Evolutionary conservation across 306 rosid genomes (phyloP), one percentile per base, ranked within the genome.

Genomic region (Quercus cerris): DNA sequence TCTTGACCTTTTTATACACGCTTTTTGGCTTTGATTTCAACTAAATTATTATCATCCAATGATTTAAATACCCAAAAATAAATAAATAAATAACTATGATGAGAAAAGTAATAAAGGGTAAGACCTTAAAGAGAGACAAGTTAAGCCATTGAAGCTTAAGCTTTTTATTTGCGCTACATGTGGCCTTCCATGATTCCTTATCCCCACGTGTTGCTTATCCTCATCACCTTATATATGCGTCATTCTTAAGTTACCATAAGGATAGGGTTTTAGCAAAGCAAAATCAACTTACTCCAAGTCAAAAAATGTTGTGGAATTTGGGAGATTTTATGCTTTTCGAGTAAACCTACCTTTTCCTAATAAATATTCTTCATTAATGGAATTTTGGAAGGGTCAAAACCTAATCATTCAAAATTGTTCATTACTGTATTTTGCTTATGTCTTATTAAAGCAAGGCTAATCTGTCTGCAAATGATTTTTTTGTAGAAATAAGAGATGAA

Each of bases 41-140:
- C 64, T 59, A 58, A 58, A 71, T 71, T 71, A 79, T 72, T 79
- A 79, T 79, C 22, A 61, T 58, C 77, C 63, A 74, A 78, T 83
- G 74, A 83, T 83, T 59, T 25, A 73, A 57, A 41, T 41, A 41
- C 46, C 1, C 0, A 38, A 7, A 38, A 38, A 1, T 23, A 6
- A 38, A 38, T 6, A 1, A 38, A 6, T 1, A 35, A 6, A 38
- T 67, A 67, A 67, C 20, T 67, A 4, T 28, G 11, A 19, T 33
- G 19, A 67, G 17, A 67, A 33, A 19, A 67, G 27, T 13, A 19
- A 30, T 63, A 30, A 63, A 28, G 17, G 70, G 70, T 63, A 15
- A 4, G 66, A 59, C 66, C 66, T 59, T 59, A 1, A 10, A n/a
- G 30, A 15, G 73, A 62, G 38, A 49, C 17, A 49, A 49, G 15